Base-by-base conservation (phyloP, 345 rosid species). In the Kernera saxatilis region DNA sequence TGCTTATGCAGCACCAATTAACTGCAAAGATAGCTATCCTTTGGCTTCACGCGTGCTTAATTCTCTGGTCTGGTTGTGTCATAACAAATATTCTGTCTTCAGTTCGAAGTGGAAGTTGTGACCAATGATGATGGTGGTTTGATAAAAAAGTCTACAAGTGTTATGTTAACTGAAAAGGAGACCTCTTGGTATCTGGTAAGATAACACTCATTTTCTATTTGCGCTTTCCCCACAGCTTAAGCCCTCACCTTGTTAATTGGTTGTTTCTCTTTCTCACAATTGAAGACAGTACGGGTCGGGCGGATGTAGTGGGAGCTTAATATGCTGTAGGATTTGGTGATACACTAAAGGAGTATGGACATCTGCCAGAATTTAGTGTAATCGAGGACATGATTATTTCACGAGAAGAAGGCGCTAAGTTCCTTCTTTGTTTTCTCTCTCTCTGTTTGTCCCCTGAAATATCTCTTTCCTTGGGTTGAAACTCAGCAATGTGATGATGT, bases 181-280 rank as follows among this genome's bases (percentile, higher is more conserved):
- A 6, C 50, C 37, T 49, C 71, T 66, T 66, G 60, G 71, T 37
- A 39, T 51, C 60, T 66, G 1, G 71, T 36, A 66, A 36, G 63
- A 17, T 5, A 60, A 60, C 35, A 23, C 41, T 60, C 50, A 2
- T n/a, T 59, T 39, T 22, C 49, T 39, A 22, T 58, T 36, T 57
- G 5, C 17, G n/a, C n/a, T n/a, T n/a, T n/a, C n/a, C n/a, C n/a
- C n/a, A 43, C 19, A 11, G 8, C 44, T 35, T 56, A 12, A 33
- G 44, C 11, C n/a, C n/a, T n/a, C n/a, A n/a, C n/a, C n/a, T n/a
- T n/a, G n/a, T n/a, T n/a, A n/a, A n/a, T n/a, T 55, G 11, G 43
- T 5, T 56, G 8, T 5, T 33, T 56, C n/a, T 56, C 64, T 59
- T 14, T 27, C 14, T 25, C 35, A 15, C 7, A 22, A 36, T 15